Conservation (phyloP, 495 filamentous ascomycete genomes). For the Penicillium coffeae region DNA sequence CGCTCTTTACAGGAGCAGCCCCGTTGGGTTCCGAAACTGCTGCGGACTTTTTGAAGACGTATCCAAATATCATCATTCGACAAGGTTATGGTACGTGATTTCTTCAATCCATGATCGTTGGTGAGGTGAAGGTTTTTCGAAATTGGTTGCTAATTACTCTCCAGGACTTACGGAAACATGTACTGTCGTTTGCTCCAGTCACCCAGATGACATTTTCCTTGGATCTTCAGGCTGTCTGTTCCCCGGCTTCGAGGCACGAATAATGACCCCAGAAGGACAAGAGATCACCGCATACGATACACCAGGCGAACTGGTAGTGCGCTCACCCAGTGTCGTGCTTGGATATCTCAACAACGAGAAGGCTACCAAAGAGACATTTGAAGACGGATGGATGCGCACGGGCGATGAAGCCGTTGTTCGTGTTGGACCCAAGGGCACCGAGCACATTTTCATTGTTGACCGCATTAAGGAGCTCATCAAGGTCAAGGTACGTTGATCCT, state of each 20-base stretch:
- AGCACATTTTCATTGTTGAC: constrained; percentile 83
- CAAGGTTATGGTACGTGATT: constrained; percentile 73
- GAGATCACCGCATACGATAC: constrained; percentile 74
- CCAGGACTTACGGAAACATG: constrained; percentile 75
- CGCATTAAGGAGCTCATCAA: constrained; percentile 94
- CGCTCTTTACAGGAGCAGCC: constrained; percentile 77
- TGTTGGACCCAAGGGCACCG: constrained; percentile 57
- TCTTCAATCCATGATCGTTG: no score
- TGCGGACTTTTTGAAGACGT: constrained; percentile 58
- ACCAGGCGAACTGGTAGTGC: constrained; percentile 75
- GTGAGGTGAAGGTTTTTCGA: no score
- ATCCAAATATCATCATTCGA: constrained; percentile 62
- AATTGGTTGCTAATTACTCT: no score
- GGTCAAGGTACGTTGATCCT: constrained; percentile 63
- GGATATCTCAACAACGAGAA: constrained; percentile 85
- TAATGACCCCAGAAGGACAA: constrained; percentile 67
- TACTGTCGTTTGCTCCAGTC: constrained; percentile 67
- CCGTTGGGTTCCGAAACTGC: constrained; percentile 79
- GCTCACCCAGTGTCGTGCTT: constrained; percentile 70
- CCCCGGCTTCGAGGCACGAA: constrained; percentile 61
- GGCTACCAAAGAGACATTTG: constrained; percentile 76
- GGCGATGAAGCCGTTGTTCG: constrained; percentile 79
- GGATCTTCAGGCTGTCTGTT: constrained; percentile 72
- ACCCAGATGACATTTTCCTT: constrained; percentile 62
- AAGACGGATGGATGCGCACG: constrained; percentile 77